Evolutionary conservation across 1,284 basidiomycete genomes (phyloP).

Genomic region (Coriolopsis trogii): DNA sequence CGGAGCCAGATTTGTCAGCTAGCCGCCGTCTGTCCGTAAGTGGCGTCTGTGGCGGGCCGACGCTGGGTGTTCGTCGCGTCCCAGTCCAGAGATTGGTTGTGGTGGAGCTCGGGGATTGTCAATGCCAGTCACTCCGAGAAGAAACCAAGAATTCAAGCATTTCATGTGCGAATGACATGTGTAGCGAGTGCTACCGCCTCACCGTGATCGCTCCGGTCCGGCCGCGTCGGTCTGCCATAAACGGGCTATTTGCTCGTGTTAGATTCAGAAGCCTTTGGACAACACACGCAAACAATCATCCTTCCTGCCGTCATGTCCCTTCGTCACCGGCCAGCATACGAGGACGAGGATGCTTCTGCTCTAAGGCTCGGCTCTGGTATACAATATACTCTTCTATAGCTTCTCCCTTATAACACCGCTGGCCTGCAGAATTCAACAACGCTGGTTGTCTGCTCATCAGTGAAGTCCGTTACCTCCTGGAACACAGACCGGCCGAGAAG

Average conservation of each 20-base stretch:
- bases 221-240: background rate
- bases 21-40: background rate
- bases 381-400: conserved; percentile 5
- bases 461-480: conserved; percentile 88
- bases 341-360: conserved; percentile 73
- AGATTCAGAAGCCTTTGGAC: conserved; percentile 30
- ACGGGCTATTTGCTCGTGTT: conserved; percentile 31
- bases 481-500: conserved; percentile 71
- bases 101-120: no score
- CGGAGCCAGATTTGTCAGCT: conserved; percentile 24
- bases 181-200: conserved; percentile 6
- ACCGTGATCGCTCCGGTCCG: background rate
- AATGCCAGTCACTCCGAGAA: no score
- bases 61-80: no score
- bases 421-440: conserved; percentile 83
- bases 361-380: conserved; percentile 69
- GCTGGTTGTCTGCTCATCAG: conserved; percentile 90
- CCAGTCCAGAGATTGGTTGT: no score
- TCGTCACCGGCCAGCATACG: conserved; percentile 52
- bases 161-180: background rate
- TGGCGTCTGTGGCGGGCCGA: conserved; percentile 1
- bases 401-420: background rate
- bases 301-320: conserved; percentile 43
- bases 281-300: conserved; percentile 27
- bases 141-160: background rate